Percentiles rank a stretch among this genome's conserved stretches.
phyloP scores from a whole-genome alignment of 495 filamentous ascomycete genomes.

The Platismatia glauca region DNA sequence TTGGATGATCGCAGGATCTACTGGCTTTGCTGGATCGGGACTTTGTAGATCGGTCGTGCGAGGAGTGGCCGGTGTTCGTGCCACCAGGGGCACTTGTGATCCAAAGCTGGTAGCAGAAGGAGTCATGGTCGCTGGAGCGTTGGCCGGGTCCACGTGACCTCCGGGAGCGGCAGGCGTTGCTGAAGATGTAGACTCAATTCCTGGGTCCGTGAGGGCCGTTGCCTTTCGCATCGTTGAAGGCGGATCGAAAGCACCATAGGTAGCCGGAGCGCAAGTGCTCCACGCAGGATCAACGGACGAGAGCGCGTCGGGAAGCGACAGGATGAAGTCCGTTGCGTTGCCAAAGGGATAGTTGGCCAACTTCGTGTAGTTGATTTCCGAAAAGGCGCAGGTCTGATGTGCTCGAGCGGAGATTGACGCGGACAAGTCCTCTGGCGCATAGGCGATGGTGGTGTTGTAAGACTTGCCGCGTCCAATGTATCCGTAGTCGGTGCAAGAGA shows the following conservation, averaged over 20 bases:
- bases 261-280: background rate
- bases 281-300: background rate
- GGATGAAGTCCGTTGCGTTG: background rate
- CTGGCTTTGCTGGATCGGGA: background rate
- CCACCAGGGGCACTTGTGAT: background rate
- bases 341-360: background rate
- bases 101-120: background rate
- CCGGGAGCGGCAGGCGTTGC: background rate
- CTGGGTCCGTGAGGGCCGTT: background rate
- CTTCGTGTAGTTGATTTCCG: background rate
- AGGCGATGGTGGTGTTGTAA: background rate
- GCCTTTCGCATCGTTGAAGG: background rate
- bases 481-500: background rate
- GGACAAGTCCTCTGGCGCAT: constrained; percentile 1
- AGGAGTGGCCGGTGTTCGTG: background rate
- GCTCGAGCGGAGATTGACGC: background rate
- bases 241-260: constrained; percentile 1
- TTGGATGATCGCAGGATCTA: background rate
- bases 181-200: background rate
- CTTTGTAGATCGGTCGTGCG: background rate
- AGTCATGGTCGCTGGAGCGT: background rate
- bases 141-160: background rate
- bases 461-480: background rate
- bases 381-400: background rate
- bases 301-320: constrained; percentile 1